Percentiles rank a stretch among this genome's conserved stretches.
Evolutionary conservation across 176 grass and related monocot genomes (phyloP).

Genomic region (Raddia guianensis): DNA sequence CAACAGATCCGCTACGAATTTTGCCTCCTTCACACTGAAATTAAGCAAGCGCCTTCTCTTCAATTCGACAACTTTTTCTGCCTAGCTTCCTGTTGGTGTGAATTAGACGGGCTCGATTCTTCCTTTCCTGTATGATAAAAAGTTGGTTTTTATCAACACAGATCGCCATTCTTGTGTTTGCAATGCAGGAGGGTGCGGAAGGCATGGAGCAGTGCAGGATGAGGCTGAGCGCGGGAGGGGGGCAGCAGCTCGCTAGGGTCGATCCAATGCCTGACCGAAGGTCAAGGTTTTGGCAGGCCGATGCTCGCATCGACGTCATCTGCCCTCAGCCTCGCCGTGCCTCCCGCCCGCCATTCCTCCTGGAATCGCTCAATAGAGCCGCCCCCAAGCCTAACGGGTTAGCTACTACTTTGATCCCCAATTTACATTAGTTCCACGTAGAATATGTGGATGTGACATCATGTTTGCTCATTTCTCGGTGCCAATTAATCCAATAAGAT

Average conservation of each 20-base stretch:
- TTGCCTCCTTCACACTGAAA: too few species aligned
- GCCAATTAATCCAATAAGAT: neutral
- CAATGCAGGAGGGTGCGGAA: constrained; percentile 3
- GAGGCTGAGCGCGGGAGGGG: constrained; percentile 35
- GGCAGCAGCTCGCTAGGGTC: constrained; percentile 46
- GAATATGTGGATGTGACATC: too few species aligned
- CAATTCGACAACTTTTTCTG: too few species aligned
- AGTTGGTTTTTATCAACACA: too few species aligned
- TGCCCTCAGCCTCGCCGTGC: constrained; percentile 71
- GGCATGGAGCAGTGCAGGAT: constrained; percentile 57
- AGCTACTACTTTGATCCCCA: neutral
- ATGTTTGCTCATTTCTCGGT: neutral
- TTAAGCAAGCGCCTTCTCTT: too few species aligned
- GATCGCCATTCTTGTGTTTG: too few species aligned
- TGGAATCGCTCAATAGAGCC: constrained; percentile 49
- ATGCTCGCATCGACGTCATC: constrained; percentile 63
- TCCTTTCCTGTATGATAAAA: too few species aligned
- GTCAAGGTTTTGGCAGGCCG: constrained; percentile 81
- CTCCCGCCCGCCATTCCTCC: constrained; percentile 30
- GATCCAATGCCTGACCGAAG: constrained; percentile 64
- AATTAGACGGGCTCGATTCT: too few species aligned
- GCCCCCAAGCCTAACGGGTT: constrained; percentile 54
- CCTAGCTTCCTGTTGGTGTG: too few species aligned
- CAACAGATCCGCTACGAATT: too few species aligned
- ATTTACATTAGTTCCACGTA: neutral